Evolutionary conservation across 2,329 filamentous ascomycete species (phyloP), one percentile per base, ranked within the genome.

Genomic region (Magnaporthales sp.): DNA sequence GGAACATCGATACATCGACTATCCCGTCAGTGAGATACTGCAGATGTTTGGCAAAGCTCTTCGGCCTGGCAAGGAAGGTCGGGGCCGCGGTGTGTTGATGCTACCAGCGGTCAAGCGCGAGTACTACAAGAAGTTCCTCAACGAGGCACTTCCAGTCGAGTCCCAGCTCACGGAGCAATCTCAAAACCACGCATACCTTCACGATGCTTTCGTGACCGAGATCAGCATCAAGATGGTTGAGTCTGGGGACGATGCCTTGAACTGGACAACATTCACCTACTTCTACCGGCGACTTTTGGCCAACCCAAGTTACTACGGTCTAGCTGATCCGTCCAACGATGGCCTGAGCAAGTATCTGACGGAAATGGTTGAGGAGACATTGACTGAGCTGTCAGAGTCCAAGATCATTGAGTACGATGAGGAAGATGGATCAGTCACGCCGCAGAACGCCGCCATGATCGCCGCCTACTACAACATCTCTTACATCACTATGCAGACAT

Each of bases 401-500:
- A 96, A 96, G 83, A 94, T 99, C 70, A 93, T 99, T 71, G 93
- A 98, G 72, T 86, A 97, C 63, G 94, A 98, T 70, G 93, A 97
- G 74, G 93, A 96, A 64, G 94, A 98, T 74, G 94, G 96, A 72
- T 89, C 89, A 0, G 89, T 98, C 61, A 86, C 91, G 22, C 93
- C 95, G 15, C 86, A 97, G 73, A 98, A 99, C 77, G 91, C 94
- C 2, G 95, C 95, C 71, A 97, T 97, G 91, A 98, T 99, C 74
- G 93, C 92, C 10, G 93, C 95, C 1, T 98, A 99, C 83, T 99
- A 99, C 84, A 98, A 97, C 78, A 97, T 99, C 74, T 97, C 94
- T 6, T 98, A 97, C 80, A 91, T 97, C 77, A 99, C 95, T 2
- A 99, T 99, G 93, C 94, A 99, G 80, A 99, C 95, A 0, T 94